phyloP scores from a whole-genome alignment of 2,329 filamentous ascomycete genomes.

The Juglanconis sp. region DNA sequence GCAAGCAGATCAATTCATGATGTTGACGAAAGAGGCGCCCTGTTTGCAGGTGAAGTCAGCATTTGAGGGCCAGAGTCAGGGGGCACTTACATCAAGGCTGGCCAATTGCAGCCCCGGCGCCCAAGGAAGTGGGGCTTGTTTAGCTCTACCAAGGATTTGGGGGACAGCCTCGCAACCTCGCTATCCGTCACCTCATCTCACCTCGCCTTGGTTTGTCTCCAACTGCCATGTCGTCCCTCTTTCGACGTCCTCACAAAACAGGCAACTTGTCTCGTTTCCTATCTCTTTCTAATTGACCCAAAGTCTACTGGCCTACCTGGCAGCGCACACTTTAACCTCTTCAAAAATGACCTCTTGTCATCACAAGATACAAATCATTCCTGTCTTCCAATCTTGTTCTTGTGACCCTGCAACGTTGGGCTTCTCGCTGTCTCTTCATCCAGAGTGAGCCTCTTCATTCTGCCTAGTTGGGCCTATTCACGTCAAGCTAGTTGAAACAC shows the following conservation, averaged over 20 bases:
- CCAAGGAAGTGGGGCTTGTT: background rate
- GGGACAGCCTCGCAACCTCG: background rate
- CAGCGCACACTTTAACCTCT: background rate
- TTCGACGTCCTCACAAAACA: background rate
- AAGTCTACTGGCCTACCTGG: background rate
- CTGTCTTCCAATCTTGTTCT: background rate
- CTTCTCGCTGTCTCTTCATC: background rate
- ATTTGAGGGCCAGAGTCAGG: background rate
- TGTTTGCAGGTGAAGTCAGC: background rate
- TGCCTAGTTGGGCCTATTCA: background rate
- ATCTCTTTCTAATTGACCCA: background rate
- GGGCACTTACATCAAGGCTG: constrained; percentile 7
- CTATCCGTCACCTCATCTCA: background rate
- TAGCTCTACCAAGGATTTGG: background rate
- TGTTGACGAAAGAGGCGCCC: background rate
- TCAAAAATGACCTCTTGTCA: background rate
- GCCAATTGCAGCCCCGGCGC: background rate
- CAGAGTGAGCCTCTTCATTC: background rate
- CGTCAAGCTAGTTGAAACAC: background rate
- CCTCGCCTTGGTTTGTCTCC: background rate
- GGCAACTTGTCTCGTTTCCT: background rate
- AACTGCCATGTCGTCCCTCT: background rate
- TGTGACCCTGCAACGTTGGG: background rate
- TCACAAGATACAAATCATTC: background rate
- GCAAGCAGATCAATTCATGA: background rate